Evolutionary conservation across 345 rosid species (phyloP).

Genomic region (Psidium friedrichsthalianum): DNA sequence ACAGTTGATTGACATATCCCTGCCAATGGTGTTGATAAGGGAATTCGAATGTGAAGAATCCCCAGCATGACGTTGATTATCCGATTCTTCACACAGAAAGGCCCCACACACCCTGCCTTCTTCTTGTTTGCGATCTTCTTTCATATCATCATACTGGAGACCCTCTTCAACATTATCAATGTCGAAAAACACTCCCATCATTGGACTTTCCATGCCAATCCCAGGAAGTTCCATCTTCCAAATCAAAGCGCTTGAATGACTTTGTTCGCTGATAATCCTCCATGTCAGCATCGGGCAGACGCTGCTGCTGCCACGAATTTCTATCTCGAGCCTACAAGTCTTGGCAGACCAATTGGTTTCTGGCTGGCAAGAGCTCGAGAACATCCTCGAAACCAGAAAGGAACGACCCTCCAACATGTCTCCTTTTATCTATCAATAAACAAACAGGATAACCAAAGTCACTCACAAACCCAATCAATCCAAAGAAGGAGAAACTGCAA

Average conservation of each 20-base stretch:
- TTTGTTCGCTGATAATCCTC: slow-evolving; percentile 15
- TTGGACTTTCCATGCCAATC: not conserved
- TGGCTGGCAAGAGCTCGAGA: slow-evolving; percentile 53
- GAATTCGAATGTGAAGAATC: slow-evolving; percentile 48
- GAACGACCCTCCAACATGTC: slow-evolving; percentile 72
- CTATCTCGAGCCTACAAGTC: slow-evolving; percentile 26
- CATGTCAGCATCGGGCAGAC: slow-evolving; percentile 22
- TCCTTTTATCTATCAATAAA: slow-evolving; percentile 5
- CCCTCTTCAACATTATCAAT: not conserved
- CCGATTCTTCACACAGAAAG: not conserved
- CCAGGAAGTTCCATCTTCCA: not conserved
- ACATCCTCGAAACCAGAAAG: slow-evolving; percentile 46
- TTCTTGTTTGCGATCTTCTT: not conserved
- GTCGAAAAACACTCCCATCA: not conserved
- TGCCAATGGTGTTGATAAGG: slow-evolving; percentile 57
- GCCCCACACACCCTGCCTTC: not conserved
- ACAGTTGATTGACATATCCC: slow-evolving; percentile 70
- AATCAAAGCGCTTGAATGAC: slow-evolving; percentile 1
- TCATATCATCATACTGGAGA: not conserved
- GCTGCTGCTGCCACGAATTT: slow-evolving; percentile 29
- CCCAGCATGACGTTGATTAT: slow-evolving; percentile 22
- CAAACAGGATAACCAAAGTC: not conserved
- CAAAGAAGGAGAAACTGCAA: not conserved
- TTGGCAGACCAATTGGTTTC: slow-evolving; percentile 51
- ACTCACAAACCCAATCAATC: not conserved